Base-by-base conservation (phyloP, 345 rosid genomes). In the Populus alba region DNA sequence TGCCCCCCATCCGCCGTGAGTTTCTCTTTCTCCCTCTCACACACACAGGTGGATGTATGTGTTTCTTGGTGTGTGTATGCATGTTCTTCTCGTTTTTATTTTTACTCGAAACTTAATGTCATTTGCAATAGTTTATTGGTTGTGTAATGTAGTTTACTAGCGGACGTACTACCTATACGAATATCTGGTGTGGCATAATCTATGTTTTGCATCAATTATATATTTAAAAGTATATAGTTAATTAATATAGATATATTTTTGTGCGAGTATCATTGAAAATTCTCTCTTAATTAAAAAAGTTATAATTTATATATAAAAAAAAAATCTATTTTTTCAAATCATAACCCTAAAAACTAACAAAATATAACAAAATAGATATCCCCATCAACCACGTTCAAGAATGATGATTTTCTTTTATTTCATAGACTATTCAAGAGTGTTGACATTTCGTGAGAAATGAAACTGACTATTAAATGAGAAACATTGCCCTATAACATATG, bases 1-100 rank as follows among this genome's bases (percentile, higher is more conserved):
- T 89, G 86, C 91, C 98, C 53, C 92, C 97, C 35, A 87, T 89
- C 78, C 95, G 91, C 76, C 92, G 99, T 96, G 57, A 87, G 94
- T 83, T 29, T 39, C 31, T 31, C 59, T 74, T 18, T 29, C 27
- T 43, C 69, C 1, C 22, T n/a, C 7, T 8, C 49, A 11, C 22
- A 25, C 47, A 17, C 25, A 43, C 33, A 70, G 18, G 35, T 47
- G 31, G 33, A 47, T 23, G 18, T 13, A 27, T 43, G 18, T 43
- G 43, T n/a, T n/a, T n/a, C n/a, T n/a, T n/a, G n/a, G n/a, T n/a
- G n/a, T n/a, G n/a, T n/a, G n/a, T n/a, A n/a, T n/a, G n/a, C n/a
- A n/a, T 70, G 25, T 25, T 18, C 4, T 41, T 41, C 27, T n/a
- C 22, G n/a, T 67, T 11, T 7, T 59, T 9, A n/a, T 11, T 59